phyloP scores from a whole-genome alignment of 805 yeast genomes.

The Candida dendrica region DNA sequence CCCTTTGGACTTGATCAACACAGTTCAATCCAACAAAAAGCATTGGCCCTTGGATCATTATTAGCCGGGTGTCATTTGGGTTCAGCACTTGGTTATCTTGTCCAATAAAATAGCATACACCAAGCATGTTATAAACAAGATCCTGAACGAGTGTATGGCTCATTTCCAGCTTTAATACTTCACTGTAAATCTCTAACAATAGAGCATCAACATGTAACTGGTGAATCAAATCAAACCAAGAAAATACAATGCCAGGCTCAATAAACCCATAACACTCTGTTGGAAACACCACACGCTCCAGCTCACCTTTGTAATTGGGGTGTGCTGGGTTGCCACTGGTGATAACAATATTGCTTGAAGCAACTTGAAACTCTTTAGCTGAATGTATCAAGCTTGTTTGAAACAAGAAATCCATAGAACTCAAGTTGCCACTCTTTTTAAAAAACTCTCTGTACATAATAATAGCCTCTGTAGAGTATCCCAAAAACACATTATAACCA shows the following conservation, averaged over 20 bases:
- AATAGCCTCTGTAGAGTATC: slow-evolving; percentile 22
- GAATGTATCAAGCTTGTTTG: slow-evolving; percentile 19
- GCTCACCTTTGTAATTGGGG: slow-evolving; percentile 9
- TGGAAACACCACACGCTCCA: slow-evolving; percentile 6
- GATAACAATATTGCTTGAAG: slow-evolving; percentile 9
- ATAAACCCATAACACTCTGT: slow-evolving; percentile 16
- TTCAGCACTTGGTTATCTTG: slow-evolving; percentile 4
- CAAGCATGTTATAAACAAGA: slow-evolving; percentile 12
- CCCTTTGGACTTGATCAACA: slow-evolving; percentile 7
- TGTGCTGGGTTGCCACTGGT: slow-evolving; percentile 11
- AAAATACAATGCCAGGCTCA: slow-evolving; percentile 8
- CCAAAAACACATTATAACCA: slow-evolving; percentile 22
- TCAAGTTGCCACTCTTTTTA: slow-evolving; percentile 9
- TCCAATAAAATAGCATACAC: slow-evolving; percentile 11
- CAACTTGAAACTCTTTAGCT: slow-evolving; percentile 20
- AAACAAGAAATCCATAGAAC: slow-evolving; percentile 15
- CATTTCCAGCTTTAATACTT: slow-evolving; percentile 26
- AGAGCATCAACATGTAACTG: slow-evolving; percentile 28
- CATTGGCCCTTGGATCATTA: slow-evolving; percentile 19
- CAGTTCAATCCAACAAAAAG: slow-evolving; percentile 13
- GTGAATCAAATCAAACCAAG: slow-evolving; percentile 22
- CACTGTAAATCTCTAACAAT: slow-evolving; percentile 26
- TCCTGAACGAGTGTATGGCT: slow-evolving; percentile 10
- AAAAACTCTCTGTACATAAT: slow-evolving; percentile 19
- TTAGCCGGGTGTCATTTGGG: slow-evolving; percentile 11